Evolutionary conservation across 495 filamentous ascomycete species (phyloP).

Genomic region (Podospora australis): DNA sequence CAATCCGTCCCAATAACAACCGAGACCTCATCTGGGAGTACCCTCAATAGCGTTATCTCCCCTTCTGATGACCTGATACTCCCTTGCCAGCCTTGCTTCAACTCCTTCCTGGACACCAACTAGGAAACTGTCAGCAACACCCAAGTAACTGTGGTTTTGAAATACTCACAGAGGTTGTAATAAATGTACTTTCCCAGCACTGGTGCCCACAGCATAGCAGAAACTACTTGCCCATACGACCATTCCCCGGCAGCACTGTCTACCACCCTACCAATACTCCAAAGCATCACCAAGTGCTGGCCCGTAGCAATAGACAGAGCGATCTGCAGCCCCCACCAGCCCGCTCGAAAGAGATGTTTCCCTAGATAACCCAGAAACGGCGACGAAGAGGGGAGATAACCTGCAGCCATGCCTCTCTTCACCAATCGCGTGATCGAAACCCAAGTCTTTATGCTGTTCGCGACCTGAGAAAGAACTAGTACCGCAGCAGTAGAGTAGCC

Average conservation of each 20-base stretch:
- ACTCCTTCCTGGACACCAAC: not conserved
- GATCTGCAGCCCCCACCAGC: not conserved
- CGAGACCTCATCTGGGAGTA: too few species aligned
- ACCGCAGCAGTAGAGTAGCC: not conserved
- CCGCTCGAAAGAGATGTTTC: not conserved
- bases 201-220: not conserved
- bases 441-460: too few species aligned
- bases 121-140: not conserved
- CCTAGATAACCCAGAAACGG: not conserved
- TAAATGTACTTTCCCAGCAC: not conserved
- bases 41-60: too few species aligned
- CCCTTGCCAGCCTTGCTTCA: not conserved
- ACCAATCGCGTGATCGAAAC: too few species aligned
- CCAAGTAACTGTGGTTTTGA: not conserved
- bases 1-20: too few species aligned
- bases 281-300: not conserved
- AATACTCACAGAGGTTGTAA: not conserved
- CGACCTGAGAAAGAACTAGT: not conserved
- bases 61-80: not conserved
- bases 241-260: not conserved
- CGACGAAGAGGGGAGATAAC: not conserved
- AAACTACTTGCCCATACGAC: not conserved
- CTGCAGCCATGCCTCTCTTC: too few species aligned
- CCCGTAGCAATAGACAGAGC: not conserved
- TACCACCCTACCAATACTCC: not conserved